A percentile compares a stretch with the other conserved stretches of the same genome.
These are phyloP conservation scores for Rhizopogon roseolus DNA, from an alignment of 768 basidiomycete species.

Conservation along the genomic window DNA sequence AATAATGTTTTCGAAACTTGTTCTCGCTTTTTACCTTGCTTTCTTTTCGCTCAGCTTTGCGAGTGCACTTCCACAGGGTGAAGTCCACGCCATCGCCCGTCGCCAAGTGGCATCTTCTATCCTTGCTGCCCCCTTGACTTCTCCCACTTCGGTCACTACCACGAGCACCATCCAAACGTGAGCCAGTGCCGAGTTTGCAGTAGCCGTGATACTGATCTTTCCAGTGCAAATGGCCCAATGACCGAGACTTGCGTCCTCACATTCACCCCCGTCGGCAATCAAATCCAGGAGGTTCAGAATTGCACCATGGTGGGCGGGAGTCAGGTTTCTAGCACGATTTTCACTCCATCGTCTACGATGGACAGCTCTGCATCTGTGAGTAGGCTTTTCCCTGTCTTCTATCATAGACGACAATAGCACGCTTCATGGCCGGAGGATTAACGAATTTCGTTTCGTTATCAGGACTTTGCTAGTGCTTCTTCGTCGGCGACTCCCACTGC, in stretches of 20 bases:
- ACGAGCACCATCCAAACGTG: conserved; percentile 35
- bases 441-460: conserved; percentile 5
- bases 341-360: conserved; percentile 9
- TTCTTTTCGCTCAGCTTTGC: conserved; percentile 18
- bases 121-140: conserved; percentile 17
- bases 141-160: conserved; percentile 32
- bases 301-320: conserved; percentile 37
- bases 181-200: conserved; percentile 12
- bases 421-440: conserved; percentile 3
- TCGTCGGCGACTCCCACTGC: conserved; percentile 26
- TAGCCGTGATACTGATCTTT: not conserved
- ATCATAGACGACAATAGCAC: not conserved
- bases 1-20: conserved; percentile 18
- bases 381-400: conserved; percentile 1
- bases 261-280: conserved; percentile 50
- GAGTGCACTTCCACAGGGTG: conserved; percentile 22
- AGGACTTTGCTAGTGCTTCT: conserved; percentile 19
- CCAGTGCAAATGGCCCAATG: conserved; percentile 46
- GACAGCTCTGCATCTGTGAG: conserved; percentile 16
- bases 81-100: conserved; percentile 1
- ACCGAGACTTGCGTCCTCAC: conserved; percentile 57
- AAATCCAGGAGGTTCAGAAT: conserved; percentile 46
- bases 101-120: conserved; percentile 18
- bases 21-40: conserved; percentile 19
- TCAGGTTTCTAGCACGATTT: conserved; percentile 8